Conservation (phyloP, 495 filamentous ascomycete species). For the Aeminium ludgeri region DNA sequence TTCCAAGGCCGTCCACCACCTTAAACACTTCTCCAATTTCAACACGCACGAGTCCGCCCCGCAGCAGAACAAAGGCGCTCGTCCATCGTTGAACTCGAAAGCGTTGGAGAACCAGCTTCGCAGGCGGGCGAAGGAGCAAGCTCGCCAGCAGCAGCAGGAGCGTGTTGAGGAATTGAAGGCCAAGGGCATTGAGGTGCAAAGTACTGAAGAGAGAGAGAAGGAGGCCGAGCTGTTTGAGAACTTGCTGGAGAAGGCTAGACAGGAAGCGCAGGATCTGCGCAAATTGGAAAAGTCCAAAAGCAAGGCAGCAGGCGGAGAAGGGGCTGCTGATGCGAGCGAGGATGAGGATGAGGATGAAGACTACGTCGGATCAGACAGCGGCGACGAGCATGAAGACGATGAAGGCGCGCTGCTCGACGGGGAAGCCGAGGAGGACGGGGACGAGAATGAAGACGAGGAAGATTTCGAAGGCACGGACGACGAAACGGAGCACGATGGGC, state of each 20-base stretch:
- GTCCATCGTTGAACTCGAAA: constrained; percentile 41
- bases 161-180: constrained; percentile 58
- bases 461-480: constrained; percentile 26
- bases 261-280: constrained; percentile 64
- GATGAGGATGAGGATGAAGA: constrained; percentile 52
- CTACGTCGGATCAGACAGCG: constrained; percentile 36
- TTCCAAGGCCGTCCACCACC: constrained; percentile 36
- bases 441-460: constrained; percentile 24
- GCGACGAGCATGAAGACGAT: constrained; percentile 30
- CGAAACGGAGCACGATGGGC: constrained; percentile 19
- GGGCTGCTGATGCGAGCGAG: constrained; percentile 36
- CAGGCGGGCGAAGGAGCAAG: constrained; percentile 61
- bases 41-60: constrained; percentile 1
- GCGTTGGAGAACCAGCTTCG: constrained; percentile 53
- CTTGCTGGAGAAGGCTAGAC: constrained; percentile 64
- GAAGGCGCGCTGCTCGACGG: constrained; percentile 34
- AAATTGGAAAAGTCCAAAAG: constrained; percentile 54
- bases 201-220: constrained; percentile 65
- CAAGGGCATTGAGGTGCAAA: constrained; percentile 69
- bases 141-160: constrained; percentile 57
- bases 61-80: constrained; percentile 4
- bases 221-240: constrained; percentile 73
- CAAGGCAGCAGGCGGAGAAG: constrained; percentile 40
- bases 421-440: constrained; percentile 22
- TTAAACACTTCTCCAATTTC: constrained; percentile 61